These are phyloP conservation scores for Pichia sp. DNA, from an alignment of 1,139 yeast genomes.

Conservation along the genomic window DNA sequence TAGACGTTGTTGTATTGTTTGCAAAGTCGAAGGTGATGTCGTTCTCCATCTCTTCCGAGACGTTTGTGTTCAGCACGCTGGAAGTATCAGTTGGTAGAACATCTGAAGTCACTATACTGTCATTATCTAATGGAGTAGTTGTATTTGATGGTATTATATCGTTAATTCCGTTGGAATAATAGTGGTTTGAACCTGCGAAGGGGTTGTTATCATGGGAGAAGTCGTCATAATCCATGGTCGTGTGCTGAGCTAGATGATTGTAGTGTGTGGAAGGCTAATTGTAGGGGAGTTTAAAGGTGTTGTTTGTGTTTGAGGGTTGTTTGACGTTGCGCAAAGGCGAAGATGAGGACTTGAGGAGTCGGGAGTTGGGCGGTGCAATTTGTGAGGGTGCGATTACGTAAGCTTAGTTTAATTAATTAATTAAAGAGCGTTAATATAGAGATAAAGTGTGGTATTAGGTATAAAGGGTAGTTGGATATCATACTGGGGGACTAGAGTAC, in stretches of 20 bases:
- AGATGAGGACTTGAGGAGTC: no score
- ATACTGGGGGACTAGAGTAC: neutral
- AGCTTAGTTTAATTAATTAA: neutral
- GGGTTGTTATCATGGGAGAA: conserved; percentile 42
- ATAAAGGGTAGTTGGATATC: neutral
- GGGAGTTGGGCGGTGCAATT: no score
- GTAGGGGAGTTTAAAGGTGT: no score
- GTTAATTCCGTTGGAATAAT: conserved; percentile 39
- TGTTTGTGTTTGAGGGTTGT: no score
- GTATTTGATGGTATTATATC: neutral
- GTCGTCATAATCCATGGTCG: conserved; percentile 37
- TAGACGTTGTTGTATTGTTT: conserved; percentile 2
- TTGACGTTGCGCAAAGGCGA: no score
- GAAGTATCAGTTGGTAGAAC: neutral
- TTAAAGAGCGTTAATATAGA: neutral
- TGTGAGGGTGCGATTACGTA: neutral
- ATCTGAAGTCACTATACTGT: conserved; percentile 2
- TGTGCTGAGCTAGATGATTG: neutral
- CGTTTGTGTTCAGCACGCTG: neutral
- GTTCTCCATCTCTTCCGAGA: neutral
- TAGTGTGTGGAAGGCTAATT: no score
- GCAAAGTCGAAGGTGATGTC: neutral
- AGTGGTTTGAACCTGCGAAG: conserved; percentile 42
- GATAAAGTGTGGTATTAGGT: neutral
- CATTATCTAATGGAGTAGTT: no score